Percentiles rank a stretch among this genome's conserved stretches.
Conservation (phyloP, 148 eudicot species). For the Camellia granthamiana region DNA sequence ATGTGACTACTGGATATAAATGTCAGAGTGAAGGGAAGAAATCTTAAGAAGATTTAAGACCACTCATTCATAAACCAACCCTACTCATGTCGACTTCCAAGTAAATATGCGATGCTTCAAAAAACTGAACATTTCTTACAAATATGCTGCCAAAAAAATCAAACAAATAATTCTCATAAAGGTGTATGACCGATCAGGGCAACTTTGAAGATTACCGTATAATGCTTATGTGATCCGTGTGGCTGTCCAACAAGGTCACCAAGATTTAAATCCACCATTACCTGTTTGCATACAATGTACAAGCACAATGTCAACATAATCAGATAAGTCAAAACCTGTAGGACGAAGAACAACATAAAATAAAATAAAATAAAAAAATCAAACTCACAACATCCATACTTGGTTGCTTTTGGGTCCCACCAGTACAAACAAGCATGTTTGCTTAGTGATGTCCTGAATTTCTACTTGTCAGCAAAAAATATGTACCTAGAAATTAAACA, state of each 20-base stretch:
- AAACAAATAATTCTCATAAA: constrained; percentile 4
- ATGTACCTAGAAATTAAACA: constrained; percentile 49
- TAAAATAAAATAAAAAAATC: neutral
- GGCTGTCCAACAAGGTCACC: constrained; percentile 58
- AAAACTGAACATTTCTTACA: neutral
- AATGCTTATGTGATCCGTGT: constrained; percentile 65
- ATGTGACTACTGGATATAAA: too few species aligned
- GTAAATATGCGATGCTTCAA: neutral
- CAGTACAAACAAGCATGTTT: constrained; percentile 57
- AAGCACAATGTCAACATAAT: neutral
- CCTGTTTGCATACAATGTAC: constrained; percentile 31
- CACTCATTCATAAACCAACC: neutral
- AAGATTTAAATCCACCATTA: constrained; percentile 55
- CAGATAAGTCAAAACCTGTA: neutral
- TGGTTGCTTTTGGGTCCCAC: constrained; percentile 59
- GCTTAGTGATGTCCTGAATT: constrained; percentile 53
- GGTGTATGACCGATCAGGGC: neutral
- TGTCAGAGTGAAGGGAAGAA: too few species aligned
- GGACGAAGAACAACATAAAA: neutral
- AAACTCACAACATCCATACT: constrained; percentile 31
- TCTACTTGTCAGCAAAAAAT: constrained; percentile 72
- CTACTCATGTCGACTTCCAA: neutral
- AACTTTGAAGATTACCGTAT: constrained; percentile 33
- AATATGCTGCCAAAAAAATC: neutral
- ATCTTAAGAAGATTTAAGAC: too few species aligned